Conservation (phyloP, 192 early-diverging fungal genomes). For the Ramicandelaber brevisporus region DNA sequence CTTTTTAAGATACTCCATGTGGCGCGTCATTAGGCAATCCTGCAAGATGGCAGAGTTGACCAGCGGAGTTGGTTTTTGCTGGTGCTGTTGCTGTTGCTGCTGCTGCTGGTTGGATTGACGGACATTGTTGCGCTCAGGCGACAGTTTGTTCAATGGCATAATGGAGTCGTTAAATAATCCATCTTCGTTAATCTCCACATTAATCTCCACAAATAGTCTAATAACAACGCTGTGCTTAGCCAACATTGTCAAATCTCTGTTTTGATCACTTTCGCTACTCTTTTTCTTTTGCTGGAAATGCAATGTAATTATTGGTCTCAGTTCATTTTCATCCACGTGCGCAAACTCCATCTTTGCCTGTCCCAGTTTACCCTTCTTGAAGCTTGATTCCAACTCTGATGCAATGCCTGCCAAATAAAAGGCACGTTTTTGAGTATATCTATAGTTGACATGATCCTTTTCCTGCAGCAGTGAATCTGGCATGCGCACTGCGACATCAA, state of each 20-base stretch:
- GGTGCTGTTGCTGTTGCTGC: conserved; percentile 7
- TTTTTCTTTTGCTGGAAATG: neutral
- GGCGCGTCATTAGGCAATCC: conserved; percentile 45
- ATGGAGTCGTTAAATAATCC: no score
- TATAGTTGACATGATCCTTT: conserved; percentile 77
- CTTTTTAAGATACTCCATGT: conserved; percentile 54
- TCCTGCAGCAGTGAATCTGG: conserved; percentile 64
- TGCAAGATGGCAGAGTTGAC: conserved; percentile 66
- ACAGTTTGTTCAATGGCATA: conserved; percentile 40
- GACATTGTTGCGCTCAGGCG: conserved; percentile 61
- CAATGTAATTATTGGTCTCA: conserved; percentile 13
- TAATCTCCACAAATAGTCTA: no score
- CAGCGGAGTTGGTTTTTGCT: conserved; percentile 63
- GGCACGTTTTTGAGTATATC: conserved; percentile 90
- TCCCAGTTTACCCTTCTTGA: no score
- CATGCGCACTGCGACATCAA: conserved; percentile 85
- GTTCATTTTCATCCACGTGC: conserved; percentile 20
- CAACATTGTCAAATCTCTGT: conserved; percentile 1
- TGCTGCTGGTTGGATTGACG: conserved; percentile 13
- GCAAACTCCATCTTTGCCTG: no score
- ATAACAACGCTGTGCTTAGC: conserved; percentile 16
- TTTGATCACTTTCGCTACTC: neutral
- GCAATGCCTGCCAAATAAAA: conserved; percentile 63
- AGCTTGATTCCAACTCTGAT: conserved; percentile 17
- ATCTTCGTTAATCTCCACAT: no score